Percentiles rank a stretch among this genome's conserved stretches.
Evolutionary conservation across 2,329 filamentous ascomycete species (phyloP).

Genomic region (Botrytis sinoallii): DNA sequence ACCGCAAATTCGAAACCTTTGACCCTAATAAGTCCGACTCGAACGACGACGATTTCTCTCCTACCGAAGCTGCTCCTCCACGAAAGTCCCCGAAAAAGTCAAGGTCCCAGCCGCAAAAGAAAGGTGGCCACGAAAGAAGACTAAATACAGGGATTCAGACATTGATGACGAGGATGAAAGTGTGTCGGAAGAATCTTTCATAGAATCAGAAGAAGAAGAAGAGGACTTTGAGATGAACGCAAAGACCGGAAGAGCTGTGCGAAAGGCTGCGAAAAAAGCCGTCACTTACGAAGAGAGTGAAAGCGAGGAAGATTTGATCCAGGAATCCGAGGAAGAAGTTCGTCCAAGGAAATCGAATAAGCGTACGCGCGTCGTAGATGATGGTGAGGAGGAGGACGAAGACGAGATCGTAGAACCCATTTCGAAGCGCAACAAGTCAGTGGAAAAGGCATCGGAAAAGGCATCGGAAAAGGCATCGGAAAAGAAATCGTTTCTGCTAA

Average conservation of each 20-base stretch:
- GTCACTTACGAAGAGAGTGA: constrained; percentile 50
- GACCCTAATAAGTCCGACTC: constrained; percentile 66
- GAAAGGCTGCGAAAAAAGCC: constrained; percentile 46
- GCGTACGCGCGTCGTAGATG: constrained; percentile 26
- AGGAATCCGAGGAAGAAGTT: constrained; percentile 31
- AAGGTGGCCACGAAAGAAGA: constrained; percentile 40
- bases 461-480: constrained; percentile 14
- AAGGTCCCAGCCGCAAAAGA: constrained; percentile 30
- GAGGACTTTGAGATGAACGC: constrained; percentile 45
- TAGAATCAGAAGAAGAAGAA: constrained; percentile 42
- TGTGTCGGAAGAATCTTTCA: constrained; percentile 49
- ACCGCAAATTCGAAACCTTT: constrained; percentile 58
- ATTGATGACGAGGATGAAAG: constrained; percentile 57
- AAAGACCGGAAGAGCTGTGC: constrained; percentile 47
- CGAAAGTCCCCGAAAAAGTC: constrained; percentile 45
- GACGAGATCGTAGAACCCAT: constrained; percentile 24
- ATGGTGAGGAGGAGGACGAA: constrained; percentile 34
- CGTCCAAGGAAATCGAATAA: constrained; percentile 29
- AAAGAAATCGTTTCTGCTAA: constrained; percentile 30
- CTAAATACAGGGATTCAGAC: constrained; percentile 57
- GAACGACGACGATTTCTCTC: constrained; percentile 64
- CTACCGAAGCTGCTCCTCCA: constrained; percentile 47
- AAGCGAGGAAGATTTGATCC: constrained; percentile 39
- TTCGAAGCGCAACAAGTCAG: constrained; percentile 13
- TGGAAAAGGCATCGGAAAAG: constrained; percentile 2